These are phyloP conservation scores for Exophiala xenobiotica DNA, from an alignment of 2,329 filamentous ascomycete species.

Conservation along the genomic window DNA sequence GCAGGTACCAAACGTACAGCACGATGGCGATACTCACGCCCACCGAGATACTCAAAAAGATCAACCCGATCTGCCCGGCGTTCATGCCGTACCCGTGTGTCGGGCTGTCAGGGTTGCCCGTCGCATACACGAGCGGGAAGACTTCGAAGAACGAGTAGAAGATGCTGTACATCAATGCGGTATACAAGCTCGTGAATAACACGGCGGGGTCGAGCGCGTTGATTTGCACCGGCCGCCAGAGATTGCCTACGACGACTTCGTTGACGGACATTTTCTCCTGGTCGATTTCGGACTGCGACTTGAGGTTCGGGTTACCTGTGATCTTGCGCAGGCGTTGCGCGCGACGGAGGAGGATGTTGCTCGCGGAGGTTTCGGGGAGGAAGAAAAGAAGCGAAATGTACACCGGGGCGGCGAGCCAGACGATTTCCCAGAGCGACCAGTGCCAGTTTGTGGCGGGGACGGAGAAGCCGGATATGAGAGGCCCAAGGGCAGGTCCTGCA, in stretches of 20 bases:
- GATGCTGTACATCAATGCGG: slow-evolving; percentile 54
- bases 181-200: slow-evolving; percentile 61
- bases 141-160: slow-evolving; percentile 62
- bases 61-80: slow-evolving; percentile 57
- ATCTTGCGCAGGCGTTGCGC: slow-evolving; percentile 60
- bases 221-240: slow-evolving; percentile 61
- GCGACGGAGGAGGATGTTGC: slow-evolving; percentile 62
- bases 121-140: slow-evolving; percentile 64
- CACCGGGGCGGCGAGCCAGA: slow-evolving; percentile 61
- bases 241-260: slow-evolving; percentile 49
- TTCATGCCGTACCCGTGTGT: slow-evolving; percentile 60
- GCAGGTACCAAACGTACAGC: slow-evolving; percentile 53
- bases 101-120: slow-evolving; percentile 29
- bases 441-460: slow-evolving; percentile 59
- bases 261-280: slow-evolving; percentile 52
- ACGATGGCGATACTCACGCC: slow-evolving; percentile 54
- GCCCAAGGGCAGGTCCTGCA: slow-evolving; percentile 56
- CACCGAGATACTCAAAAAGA: slow-evolving; percentile 61
- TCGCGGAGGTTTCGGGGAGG: slow-evolving; percentile 62
- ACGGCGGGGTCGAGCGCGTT: slow-evolving; percentile 62
- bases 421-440: slow-evolving; percentile 59
- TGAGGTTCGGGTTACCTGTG: slow-evolving; percentile 57
- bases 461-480: slow-evolving; percentile 60
- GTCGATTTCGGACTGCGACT: slow-evolving; percentile 64
- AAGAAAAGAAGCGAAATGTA: slow-evolving; percentile 61